Evolutionary conservation across 2,329 filamentous ascomycete species (phyloP).

Genomic region (Raffaelea arxii): DNA sequence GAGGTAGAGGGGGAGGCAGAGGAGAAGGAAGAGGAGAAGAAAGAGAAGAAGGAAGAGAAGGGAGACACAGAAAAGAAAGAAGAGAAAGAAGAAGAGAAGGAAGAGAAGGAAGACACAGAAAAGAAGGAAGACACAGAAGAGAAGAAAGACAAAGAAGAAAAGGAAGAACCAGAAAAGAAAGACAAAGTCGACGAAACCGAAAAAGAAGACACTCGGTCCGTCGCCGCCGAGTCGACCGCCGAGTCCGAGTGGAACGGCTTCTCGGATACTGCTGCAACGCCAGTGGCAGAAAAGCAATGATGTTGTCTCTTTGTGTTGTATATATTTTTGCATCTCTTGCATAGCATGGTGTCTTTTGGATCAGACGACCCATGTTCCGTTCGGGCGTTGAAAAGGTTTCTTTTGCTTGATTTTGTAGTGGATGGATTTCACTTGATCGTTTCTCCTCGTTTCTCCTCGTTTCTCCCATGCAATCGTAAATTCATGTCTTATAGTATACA

Average conservation of each 20-base stretch:
- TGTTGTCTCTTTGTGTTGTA: too few species aligned
- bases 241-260: slow-evolving; percentile 14
- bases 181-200: slow-evolving; percentile 38
- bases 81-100: background rate
- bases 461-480: too few species aligned
- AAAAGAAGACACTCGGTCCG: slow-evolving; percentile 23
- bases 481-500: too few species aligned
- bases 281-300: background rate
- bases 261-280: background rate
- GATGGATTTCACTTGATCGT: too few species aligned
- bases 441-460: too few species aligned
- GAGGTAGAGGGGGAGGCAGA: background rate
- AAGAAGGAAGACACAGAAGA: slow-evolving; percentile 9
- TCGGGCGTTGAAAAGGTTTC: too few species aligned
- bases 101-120: slow-evolving; percentile 15
- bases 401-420: too few species aligned
- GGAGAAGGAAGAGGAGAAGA: background rate
- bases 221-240: slow-evolving; percentile 8
- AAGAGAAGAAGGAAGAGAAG: background rate
- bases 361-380: too few species aligned
- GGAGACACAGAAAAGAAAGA: background rate
- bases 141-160: slow-evolving; percentile 35
- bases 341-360: too few species aligned
- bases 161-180: slow-evolving; percentile 41
- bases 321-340: too few species aligned